Evolutionary conservation across 495 filamentous ascomycete genomes (phyloP).

Genomic region (Echria macrotheca): DNA sequence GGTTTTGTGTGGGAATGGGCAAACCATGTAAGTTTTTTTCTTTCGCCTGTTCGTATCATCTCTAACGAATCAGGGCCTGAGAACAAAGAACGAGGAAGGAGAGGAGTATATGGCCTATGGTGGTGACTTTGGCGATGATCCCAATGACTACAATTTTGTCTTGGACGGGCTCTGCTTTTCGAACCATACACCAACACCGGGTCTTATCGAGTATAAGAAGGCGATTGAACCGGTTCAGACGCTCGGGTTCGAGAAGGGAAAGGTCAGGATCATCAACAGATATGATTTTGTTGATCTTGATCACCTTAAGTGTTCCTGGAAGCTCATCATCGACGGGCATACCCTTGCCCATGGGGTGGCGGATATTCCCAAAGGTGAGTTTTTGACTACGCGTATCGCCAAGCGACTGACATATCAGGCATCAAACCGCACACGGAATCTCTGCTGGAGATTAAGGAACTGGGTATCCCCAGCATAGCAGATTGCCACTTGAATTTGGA

Average conservation of each 20-base stretch:
- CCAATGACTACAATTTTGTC: conserved; percentile 65
- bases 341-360: conserved; percentile 25
- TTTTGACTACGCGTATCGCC: neutral
- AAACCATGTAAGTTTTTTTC: conserved; percentile 50
- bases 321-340: conserved; percentile 35
- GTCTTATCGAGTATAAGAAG: conserved; percentile 59
- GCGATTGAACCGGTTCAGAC: conserved; percentile 57
- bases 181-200: conserved; percentile 55
- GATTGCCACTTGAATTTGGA: conserved; percentile 42
- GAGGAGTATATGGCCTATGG: conserved; percentile 60
- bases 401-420: conserved; percentile 14
- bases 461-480: conserved; percentile 14
- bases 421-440: conserved; percentile 32
- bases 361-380: conserved; percentile 30
- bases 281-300: conserved; percentile 50
- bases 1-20: conserved; percentile 77
- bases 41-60: neutral
- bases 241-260: conserved; percentile 20
- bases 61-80: conserved; percentile 40
- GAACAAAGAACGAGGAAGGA: conserved; percentile 48
- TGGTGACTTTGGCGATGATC: conserved; percentile 68
- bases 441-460: conserved; percentile 22
- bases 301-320: conserved; percentile 43
- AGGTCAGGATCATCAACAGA: conserved; percentile 45
- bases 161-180: conserved; percentile 61